Evolutionary conservation across 768 basidiomycete genomes (phyloP).

Genomic region (Obba rivulosa): DNA sequence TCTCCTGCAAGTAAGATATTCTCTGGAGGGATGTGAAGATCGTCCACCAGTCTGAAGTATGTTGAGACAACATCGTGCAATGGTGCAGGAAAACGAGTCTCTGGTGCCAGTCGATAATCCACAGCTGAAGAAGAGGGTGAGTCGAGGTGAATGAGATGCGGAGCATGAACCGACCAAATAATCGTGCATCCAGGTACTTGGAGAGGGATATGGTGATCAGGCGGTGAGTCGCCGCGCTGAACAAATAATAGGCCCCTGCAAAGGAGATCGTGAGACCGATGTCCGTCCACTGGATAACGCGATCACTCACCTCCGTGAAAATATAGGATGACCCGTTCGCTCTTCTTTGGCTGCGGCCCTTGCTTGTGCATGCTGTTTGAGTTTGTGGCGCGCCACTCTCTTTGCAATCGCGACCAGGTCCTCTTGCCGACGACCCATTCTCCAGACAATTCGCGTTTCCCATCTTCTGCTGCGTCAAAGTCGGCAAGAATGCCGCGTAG

Average conservation of each 20-base stretch:
- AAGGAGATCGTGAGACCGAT: not conserved
- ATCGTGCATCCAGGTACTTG: constrained; percentile 81
- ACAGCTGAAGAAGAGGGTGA: constrained; percentile 45
- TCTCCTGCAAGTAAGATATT: constrained; percentile 89
- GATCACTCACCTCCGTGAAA: constrained; percentile 78
- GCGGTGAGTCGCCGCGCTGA: constrained; percentile 86
- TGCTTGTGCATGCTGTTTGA: constrained; percentile 1
- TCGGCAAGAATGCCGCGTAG: constrained; percentile 77
- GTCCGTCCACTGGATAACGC: not conserved
- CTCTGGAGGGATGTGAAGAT: constrained; percentile 85
- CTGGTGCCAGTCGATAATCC: constrained; percentile 94
- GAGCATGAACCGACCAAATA: constrained; percentile 56
- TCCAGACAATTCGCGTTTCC: constrained; percentile 76
- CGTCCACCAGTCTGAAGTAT: constrained; percentile 83
- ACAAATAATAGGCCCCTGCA: constrained; percentile 87
- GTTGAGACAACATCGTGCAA: constrained; percentile 80
- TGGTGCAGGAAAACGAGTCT: constrained; percentile 90
- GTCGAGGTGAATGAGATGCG: not conserved
- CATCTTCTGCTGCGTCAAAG: constrained; percentile 71
- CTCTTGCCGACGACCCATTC: constrained; percentile 97
- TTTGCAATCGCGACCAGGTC: constrained; percentile 83
- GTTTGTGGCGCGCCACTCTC: constrained; percentile 58
- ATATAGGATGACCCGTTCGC: constrained; percentile 85
- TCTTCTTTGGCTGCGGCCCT: constrained; percentile 32
- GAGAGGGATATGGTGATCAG: constrained; percentile 87